A percentile compares a stretch with the other conserved stretches of the same genome.
Conservation (phyloP, 139 green algal genomes). For the Haematococcus sp. region DNA sequence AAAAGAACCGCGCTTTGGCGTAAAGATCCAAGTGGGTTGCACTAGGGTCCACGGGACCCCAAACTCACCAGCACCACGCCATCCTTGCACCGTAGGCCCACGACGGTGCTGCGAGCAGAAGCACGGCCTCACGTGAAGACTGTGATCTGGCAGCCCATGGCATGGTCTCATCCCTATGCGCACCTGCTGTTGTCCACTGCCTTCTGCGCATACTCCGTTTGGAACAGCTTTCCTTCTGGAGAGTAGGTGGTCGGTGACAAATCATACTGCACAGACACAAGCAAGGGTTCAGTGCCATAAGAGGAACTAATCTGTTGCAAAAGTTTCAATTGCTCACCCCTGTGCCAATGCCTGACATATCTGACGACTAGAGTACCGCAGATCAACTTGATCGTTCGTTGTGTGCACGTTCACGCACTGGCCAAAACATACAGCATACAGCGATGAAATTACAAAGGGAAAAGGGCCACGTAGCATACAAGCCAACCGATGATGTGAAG, state of each 20-base stretch:
- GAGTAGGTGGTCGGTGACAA: slow-evolving; percentile 94
- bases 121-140: not conserved
- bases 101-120: slow-evolving; percentile 74
- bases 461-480: no score
- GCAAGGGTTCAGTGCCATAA: not conserved
- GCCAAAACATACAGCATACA: no score
- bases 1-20: not conserved
- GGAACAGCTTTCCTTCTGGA: slow-evolving; percentile 96
- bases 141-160: not conserved
- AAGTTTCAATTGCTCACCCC: slow-evolving; percentile 48
- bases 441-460: no score
- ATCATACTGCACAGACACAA: slow-evolving; percentile 82
- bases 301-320: not conserved
- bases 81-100: slow-evolving; percentile 94
- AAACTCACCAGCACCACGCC: slow-evolving; percentile 90
- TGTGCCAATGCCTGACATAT: slow-evolving; percentile 83
- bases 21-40: not conserved
- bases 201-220: slow-evolving; percentile 98
- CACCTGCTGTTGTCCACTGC: slow-evolving; percentile 97
- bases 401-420: no score
- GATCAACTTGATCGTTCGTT: not conserved
- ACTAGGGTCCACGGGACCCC: not conserved
- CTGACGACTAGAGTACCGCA: not conserved
- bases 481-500: no score
- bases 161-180: slow-evolving; percentile 11